Evolutionary conservation across 768 basidiomycete species (phyloP), one percentile per base, ranked within the genome.

Genomic region (Psilocybe tampanensis): DNA sequence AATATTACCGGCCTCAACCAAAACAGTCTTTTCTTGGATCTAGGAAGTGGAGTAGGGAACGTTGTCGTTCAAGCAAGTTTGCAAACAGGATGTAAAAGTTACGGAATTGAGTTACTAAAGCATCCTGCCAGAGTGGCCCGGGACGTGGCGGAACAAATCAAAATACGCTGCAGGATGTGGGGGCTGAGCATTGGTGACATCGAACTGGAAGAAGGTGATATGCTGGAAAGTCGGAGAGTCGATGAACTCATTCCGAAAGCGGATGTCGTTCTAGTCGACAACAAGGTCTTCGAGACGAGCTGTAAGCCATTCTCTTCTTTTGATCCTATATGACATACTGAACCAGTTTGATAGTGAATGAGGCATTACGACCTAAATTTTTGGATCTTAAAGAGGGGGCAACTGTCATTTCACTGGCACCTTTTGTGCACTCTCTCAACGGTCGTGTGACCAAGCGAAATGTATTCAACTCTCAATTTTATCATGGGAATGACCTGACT

Each of bases 381-480:
- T 77, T 99, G 53, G 97, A 99, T 67, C 76, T 98, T 58, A 97
- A 94, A 67, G 93, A 96, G 57, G 92, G 93, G 18, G 94, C 95
- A 0, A 87, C 87, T 47, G 90, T 99, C 45, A 84, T 98, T 34
- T 94, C 92, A 18, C 75, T 99, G 17, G 86, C 89, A 56, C 93
- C 94, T 1, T 97, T 93, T 60, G 88, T 95, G 54, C 82, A 88
- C 29, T 83, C 85, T 0, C 64, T 81, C 33, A 81, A 88, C 62
- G 89, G 87, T 42, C 85, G 91, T 34, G 77, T 97, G 55, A 93
- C 90, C 0, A 88, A 94, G 63, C 88, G 90, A 44, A 96, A 94
- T 62, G 89, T 91, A 62, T 53, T 86, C 62, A 68, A 42, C 21
- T 43, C 36, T 23, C 47, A 41, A 12, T 44, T 42, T 24, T 33